Evolutionary conservation across 192 early-diverging fungal species (phyloP).

Genomic region (Coemansia sp.): DNA sequence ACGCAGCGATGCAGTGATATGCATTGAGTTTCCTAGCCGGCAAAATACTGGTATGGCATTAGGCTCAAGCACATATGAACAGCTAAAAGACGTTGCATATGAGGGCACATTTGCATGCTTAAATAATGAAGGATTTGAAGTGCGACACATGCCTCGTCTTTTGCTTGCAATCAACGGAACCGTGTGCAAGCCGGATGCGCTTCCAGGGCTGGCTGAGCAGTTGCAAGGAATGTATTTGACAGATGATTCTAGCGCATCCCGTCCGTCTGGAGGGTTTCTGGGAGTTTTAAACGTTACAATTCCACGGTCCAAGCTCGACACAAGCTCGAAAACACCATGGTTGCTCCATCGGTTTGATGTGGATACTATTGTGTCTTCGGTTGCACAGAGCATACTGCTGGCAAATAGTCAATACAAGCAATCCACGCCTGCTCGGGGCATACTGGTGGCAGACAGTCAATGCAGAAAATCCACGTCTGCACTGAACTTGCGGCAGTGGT

Average conservation of each 20-base stretch:
- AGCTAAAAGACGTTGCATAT: conserved; percentile 13
- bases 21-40: conserved; percentile 8
- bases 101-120: conserved; percentile 20
- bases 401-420: background rate
- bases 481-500: conserved; percentile 8
- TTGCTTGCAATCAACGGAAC: conserved; percentile 20
- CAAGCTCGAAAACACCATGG: conserved; percentile 18
- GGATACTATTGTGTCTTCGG: conserved; percentile 13
- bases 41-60: background rate
- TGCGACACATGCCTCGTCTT: conserved; percentile 2
- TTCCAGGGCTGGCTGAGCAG: conserved; percentile 15
- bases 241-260: background rate
- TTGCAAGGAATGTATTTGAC: conserved; percentile 4
- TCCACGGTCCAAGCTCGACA: conserved; percentile 19
- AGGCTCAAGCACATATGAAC: background rate
- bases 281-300: conserved; percentile 21
- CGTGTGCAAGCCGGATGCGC: conserved; percentile 11
- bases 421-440: conserved; percentile 1
- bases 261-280: conserved; percentile 3
- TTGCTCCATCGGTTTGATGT: conserved; percentile 11
- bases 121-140: conserved; percentile 3
- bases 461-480: background rate
- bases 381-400: conserved; percentile 7
- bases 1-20: background rate
- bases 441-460: background rate